These are phyloP conservation scores for Candida pseudoviswanathii DNA, from an alignment of 1,139 yeast genomes.

Conservation along the genomic window DNA sequence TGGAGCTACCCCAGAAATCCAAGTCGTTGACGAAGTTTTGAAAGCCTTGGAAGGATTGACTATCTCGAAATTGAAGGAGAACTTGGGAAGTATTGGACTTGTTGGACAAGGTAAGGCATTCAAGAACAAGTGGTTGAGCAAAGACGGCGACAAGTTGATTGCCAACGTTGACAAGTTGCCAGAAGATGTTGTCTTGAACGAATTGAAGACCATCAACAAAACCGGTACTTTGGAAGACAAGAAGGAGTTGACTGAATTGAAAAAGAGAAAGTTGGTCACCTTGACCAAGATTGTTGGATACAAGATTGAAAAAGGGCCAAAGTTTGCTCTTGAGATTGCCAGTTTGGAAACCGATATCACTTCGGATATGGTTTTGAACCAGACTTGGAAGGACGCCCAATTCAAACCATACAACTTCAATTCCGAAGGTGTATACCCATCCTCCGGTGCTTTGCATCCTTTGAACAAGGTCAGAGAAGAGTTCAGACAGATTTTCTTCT, in stretches of 20 bases:
- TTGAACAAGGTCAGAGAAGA: slow-evolving; percentile 95
- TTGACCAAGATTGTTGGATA: slow-evolving; percentile 77
- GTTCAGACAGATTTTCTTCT: slow-evolving; percentile 94
- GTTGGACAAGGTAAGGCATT: slow-evolving; percentile 98
- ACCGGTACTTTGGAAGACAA: slow-evolving; percentile 61
- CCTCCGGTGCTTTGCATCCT: slow-evolving; percentile 94
- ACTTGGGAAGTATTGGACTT: slow-evolving; percentile 81
- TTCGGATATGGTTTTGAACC: slow-evolving; percentile 80
- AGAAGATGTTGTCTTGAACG: slow-evolving; percentile 65
- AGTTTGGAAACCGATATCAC: slow-evolving; percentile 92
- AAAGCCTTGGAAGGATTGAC: slow-evolving; percentile 78
- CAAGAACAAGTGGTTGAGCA: slow-evolving; percentile 94
- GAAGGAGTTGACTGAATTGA: slow-evolving; percentile 79
- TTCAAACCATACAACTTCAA: slow-evolving; percentile 96
- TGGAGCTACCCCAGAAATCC: slow-evolving; percentile 85
- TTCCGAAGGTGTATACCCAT: slow-evolving; percentile 88
- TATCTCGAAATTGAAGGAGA: slow-evolving; percentile 74
- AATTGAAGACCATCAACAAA: slow-evolving; percentile 58
- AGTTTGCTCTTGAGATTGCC: slow-evolving; percentile 79
- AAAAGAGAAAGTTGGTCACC: slow-evolving; percentile 85
- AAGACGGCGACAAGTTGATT: slow-evolving; percentile 79
- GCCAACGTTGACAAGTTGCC: slow-evolving; percentile 57
- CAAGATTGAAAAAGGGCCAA: slow-evolving; percentile 75
- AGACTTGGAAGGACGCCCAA: slow-evolving; percentile 79
- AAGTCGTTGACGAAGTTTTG: slow-evolving; percentile 76